Percentiles rank a stretch among this genome's conserved stretches.
Conservation (phyloP, 2,329 filamentous ascomycete genomes). For the Fusarium sp. region DNA sequence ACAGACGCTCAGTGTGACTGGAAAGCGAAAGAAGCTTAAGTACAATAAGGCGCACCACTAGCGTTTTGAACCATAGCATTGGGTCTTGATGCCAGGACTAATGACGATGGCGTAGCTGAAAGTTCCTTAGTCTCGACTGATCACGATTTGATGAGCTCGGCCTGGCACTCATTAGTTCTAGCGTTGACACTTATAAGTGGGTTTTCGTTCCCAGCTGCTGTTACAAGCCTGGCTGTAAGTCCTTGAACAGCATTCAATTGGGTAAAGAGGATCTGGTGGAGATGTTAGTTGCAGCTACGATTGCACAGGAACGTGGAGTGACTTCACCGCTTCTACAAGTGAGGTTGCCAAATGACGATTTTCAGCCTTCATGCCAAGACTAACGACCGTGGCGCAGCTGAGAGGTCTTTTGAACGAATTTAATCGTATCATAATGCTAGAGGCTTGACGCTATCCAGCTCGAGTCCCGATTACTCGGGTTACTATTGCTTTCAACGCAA, state of each 20-base stretch:
- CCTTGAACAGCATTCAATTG: not conserved
- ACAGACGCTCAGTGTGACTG: not conserved
- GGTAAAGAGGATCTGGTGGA: too few relatives aligned
- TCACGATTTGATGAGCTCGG: not conserved
- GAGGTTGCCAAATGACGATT: too few relatives aligned
- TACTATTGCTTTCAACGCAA: not conserved
- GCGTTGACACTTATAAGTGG: not conserved
- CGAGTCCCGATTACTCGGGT: not conserved
- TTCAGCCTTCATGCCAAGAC: not conserved
- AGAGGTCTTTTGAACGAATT: not conserved
- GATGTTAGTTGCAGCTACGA: not conserved
- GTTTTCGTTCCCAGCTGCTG: not conserved
- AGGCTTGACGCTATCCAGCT: not conserved
- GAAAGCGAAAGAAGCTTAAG: not conserved
- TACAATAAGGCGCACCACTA: not conserved
- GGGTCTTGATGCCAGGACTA: not conserved
- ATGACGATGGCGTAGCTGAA: not conserved
- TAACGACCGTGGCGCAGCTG: not conserved
- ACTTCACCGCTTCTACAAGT: not conserved
- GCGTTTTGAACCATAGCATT: not conserved
- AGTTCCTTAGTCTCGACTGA: not conserved
- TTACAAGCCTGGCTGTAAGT: not conserved
- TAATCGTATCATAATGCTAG: too few relatives aligned
- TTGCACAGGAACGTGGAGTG: not conserved
- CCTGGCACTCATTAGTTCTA: not conserved